Base-by-base conservation (phyloP, 352 stramenopile species). In the Globisporangium splendens region DNA sequence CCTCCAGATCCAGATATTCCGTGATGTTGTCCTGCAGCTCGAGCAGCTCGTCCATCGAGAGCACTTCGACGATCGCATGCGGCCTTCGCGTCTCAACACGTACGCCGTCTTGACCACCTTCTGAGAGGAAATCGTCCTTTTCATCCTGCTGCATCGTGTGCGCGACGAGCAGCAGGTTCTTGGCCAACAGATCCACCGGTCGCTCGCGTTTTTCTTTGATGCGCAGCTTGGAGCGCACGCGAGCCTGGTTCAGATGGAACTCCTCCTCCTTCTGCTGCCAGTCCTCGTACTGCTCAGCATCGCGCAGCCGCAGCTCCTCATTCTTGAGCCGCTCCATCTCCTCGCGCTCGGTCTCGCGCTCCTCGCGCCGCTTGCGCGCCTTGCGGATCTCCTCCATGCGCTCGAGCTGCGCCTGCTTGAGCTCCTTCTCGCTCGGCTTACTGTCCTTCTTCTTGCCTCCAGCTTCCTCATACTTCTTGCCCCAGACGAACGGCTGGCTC, bases 241-340 rank as follows among this genome's bases (percentile, higher is more conserved):
- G 76, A 48, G 96, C 88, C 71, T 99, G 97, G 22, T 93, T 72
- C 12, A 98, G 66, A 66, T 99, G 96, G 69, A 99, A 99, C 22
- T 97, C 85, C 75, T 99, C 97, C 68, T 99, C 97, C 67, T 99
- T 99, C 44, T 89, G 72, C 62, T 98, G 92, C 97, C 96, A 99
- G 67, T 99, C 96, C 49, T 98, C 93, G 69, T 98, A 99, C 71
- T 98, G 86, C 66, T 98, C 95, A 24, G 96, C 76, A 73, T 99
- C 96, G 44, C 96, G 91, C 56, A 99, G 86, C 14, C 96, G 78
- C 50, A 94, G 73, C 72, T 99, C 96, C 75, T 99, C 96, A 21
- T 89, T 95, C 48, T 93, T 81, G 11, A 98, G 70, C 0, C 96
- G 79, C 67, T 99, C 94, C 86, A 98, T 97, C 69, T 99, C 96